Evolutionary conservation across 2,329 filamentous ascomycete genomes (phyloP), one percentile per base, ranked within the genome.

Genomic region (Aureobasidium sp.): DNA sequence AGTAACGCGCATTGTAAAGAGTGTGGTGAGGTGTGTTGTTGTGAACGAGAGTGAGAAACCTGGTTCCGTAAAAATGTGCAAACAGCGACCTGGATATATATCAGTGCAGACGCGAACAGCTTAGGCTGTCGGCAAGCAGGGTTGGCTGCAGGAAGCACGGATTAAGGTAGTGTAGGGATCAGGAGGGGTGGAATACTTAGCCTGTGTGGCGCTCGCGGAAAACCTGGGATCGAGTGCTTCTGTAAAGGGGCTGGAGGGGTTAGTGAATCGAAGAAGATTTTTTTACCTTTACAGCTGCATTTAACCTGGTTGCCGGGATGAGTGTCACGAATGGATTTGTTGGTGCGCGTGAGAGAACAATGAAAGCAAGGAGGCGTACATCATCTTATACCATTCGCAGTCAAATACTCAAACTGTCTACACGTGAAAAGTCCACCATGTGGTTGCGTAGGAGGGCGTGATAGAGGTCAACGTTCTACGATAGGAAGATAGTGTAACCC

Each of bases 221-320:
- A 61, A 41, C 57, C 29, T 41, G 57, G 57, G 37, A 44, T 51
- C 20, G 36, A 52, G 32, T 59, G 32, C 46, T 61, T 46, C 57
- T 61, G 57, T 51, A 61, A 61, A 61, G 57, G 57, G 57, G 57
- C 46, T 51, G 47, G 57, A 51, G 57, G 57, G 57, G 57, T 61
- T 61, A 61, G 57, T 61, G 26, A 37, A n/a, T 46, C 36, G 32
- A 27, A n/a, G 57, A 44, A 52, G 47, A 51, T 34, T 34, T n/a
- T 32, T 61, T 52, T 48, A 48, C 47, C 47, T 61, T 52, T 37
- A 61, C 46, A 43, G 47, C 57, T 61, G 57, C 57, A 61, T 61
- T 34, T 27, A 61, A 61, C 57, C 57, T 43, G 57, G 57, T 51
- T 61, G 47, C 57, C 57, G 57, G 56, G n/a, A 52, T 32, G 29